Conservation (phyloP, 1,284 basidiomycete species). For the Austropuccinia psidii region DNA sequence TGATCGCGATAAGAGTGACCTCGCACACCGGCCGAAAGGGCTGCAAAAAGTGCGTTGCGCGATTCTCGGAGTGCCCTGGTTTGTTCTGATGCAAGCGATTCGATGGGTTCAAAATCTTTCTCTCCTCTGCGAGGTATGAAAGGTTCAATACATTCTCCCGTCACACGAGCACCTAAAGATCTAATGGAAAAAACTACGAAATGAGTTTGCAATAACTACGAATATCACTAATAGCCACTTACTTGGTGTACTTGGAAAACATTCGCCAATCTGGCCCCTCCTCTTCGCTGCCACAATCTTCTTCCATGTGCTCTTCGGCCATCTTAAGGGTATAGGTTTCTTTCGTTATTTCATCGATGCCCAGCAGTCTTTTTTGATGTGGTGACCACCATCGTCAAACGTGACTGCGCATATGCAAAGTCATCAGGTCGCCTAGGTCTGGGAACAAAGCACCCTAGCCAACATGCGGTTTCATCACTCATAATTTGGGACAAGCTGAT, state of each 20-base stretch:
- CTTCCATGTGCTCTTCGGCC: too few species aligned
- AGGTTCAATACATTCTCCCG: not conserved
- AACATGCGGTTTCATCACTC: too few species aligned
- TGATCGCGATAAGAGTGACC: slow-evolving; percentile 34
- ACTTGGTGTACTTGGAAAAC: slow-evolving; percentile 23
- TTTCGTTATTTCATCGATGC: too few species aligned
- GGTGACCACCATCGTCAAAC: too few species aligned
- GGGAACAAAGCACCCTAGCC: too few species aligned
- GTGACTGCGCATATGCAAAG: too few species aligned
- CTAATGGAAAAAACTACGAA: not conserved
- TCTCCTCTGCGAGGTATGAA: slow-evolving; percentile 32
- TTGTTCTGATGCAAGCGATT: not conserved
- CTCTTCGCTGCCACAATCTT: slow-evolving; percentile 29
- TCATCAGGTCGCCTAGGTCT: too few species aligned
- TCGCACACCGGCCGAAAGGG: slow-evolving; percentile 18
- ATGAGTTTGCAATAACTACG: not conserved
- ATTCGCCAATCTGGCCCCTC: slow-evolving; percentile 36
- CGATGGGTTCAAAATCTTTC: slow-evolving; percentile 34
- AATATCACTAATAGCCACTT: not conserved
- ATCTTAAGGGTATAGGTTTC: too few species aligned
- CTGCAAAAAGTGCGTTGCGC: slow-evolving; percentile 22
- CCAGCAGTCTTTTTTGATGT: too few species aligned
- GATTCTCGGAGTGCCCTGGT: slow-evolving; percentile 16
- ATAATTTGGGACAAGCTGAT: too few species aligned
- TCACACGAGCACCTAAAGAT: not conserved